Evolutionary conservation across 768 basidiomycete species (phyloP).

Genomic region (Termitomyces sp.): DNA sequence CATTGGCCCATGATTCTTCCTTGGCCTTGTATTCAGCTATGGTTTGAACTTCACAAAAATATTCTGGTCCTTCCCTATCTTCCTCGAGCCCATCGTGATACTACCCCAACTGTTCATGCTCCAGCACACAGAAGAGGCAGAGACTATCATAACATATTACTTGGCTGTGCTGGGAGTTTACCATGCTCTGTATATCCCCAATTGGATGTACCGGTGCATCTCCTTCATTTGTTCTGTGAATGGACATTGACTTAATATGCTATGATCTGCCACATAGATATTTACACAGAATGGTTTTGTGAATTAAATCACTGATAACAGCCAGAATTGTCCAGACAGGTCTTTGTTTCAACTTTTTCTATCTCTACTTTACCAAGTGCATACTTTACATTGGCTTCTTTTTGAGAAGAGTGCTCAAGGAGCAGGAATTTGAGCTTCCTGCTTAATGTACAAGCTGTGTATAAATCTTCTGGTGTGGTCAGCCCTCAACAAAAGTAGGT

Average conservation of each 20-base stretch:
- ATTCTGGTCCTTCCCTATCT: conserved; percentile 96
- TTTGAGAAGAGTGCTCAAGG: conserved; percentile 70
- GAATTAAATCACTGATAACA: conserved; percentile 91
- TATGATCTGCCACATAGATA: conserved; percentile 35
- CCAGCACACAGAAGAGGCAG: conserved; percentile 94
- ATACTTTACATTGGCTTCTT: conserved; percentile 13
- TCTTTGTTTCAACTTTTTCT: conserved; percentile 96
- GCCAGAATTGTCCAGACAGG: conserved; percentile 96
- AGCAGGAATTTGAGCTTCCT: conserved; percentile 92
- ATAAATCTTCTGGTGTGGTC: neutral
- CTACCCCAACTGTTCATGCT: conserved; percentile 97
- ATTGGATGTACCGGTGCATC: conserved; percentile 94
- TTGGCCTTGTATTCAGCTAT: conserved; percentile 89
- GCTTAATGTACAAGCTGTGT: conserved; percentile 43
- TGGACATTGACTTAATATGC: neutral
- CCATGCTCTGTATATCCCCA: conserved; percentile 92
- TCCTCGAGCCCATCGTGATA: conserved; percentile 92
- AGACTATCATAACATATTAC: conserved; percentile 97
- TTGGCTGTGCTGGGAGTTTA: conserved; percentile 90
- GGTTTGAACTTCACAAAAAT: conserved; percentile 66
- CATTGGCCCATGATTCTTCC: conserved; percentile 68
- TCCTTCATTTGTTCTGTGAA: neutral
- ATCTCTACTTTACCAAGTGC: conserved; percentile 74
- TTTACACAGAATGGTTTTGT: conserved; percentile 55
- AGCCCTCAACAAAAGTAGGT: no score